A percentile compares a stretch with the other conserved stretches of the same genome.
Evolutionary conservation across 1,139 yeast species (phyloP).

Genomic region (Candida anutae): DNA sequence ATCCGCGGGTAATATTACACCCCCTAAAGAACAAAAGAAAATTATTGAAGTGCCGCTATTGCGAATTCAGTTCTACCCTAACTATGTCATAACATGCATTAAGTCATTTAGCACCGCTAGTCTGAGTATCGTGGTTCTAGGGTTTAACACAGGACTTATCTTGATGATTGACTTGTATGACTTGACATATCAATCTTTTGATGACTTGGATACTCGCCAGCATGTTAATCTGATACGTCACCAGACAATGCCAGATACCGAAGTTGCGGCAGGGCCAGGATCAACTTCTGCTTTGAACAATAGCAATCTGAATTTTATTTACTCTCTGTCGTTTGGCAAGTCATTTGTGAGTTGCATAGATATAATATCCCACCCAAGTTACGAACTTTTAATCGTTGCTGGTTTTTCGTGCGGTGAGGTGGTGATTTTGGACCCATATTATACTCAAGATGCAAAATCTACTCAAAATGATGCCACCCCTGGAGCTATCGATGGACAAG

Average conservation of each 20-base stretch:
- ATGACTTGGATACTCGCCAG: conserved; percentile 14
- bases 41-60: conserved; percentile 27
- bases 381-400: conserved; percentile 26
- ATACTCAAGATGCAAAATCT: conserved; percentile 2
- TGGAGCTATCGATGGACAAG: not conserved
- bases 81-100: conserved; percentile 22
- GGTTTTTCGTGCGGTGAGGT: conserved; percentile 40
- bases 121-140: conserved; percentile 24
- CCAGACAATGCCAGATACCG: not conserved
- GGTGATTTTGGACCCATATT: conserved; percentile 23
- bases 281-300: not conserved
- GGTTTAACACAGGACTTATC: conserved; percentile 30
- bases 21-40: conserved; percentile 11
- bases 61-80: conserved; percentile 21
- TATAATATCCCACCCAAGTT: conserved; percentile 21
- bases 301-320: conserved; percentile 1
- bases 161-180: conserved; percentile 21
- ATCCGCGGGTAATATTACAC: not conserved
- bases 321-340: conserved; percentile 6
- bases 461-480: not conserved
- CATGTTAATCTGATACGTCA: conserved; percentile 3
- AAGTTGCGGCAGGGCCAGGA: conserved; percentile 6
- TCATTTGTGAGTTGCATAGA: conserved; percentile 27
- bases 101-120: conserved; percentile 16
- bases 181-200: conserved; percentile 21